Conservation (phyloP, 495 filamentous ascomycete species). For the Podospora conica region DNA sequence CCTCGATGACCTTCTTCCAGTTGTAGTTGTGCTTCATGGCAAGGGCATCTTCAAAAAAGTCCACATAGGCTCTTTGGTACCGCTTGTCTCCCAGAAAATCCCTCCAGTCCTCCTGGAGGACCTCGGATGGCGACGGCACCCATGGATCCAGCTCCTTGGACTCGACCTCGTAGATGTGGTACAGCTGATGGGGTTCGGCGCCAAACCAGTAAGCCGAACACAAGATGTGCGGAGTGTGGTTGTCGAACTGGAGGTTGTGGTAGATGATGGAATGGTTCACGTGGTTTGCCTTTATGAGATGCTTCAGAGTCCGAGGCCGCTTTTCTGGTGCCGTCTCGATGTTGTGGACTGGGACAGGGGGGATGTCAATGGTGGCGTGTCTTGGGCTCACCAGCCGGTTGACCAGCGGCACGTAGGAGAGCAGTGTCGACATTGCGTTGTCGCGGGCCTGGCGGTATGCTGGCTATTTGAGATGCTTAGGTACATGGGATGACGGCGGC, state of each 20-base stretch:
- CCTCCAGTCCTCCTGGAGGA: slow-evolving; percentile 77
- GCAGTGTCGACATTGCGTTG: slow-evolving; percentile 34
- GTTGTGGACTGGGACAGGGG: slow-evolving; percentile 64
- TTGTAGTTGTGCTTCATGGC: slow-evolving; percentile 67
- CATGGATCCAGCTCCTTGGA: slow-evolving; percentile 68
- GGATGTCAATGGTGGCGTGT: slow-evolving; percentile 51
- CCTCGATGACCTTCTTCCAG: slow-evolving; percentile 70
- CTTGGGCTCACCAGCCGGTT: slow-evolving; percentile 34
- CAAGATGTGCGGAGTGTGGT: slow-evolving; percentile 81
- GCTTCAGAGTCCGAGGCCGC: slow-evolving; percentile 74
- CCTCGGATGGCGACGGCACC: slow-evolving; percentile 75
- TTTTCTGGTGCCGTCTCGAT: slow-evolving; percentile 76
- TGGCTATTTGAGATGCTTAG: neutral
- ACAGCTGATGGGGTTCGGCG: slow-evolving; percentile 62
- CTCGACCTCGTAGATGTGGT: slow-evolving; percentile 73
- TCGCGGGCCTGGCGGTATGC: neutral
- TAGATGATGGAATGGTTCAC: slow-evolving; percentile 80
- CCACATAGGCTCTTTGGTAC: slow-evolving; percentile 84
- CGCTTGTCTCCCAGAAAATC: slow-evolving; percentile 67
- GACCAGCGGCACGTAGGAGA: slow-evolving; percentile 45
- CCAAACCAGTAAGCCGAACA: slow-evolving; percentile 80
- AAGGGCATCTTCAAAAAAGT: slow-evolving; percentile 87
- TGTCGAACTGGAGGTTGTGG: slow-evolving; percentile 72
- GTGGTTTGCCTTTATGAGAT: slow-evolving; percentile 86
- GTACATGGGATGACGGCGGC: neutral